Conservation (phyloP, 2,329 filamentous ascomycete species). For the Atkinsonella texensis region DNA sequence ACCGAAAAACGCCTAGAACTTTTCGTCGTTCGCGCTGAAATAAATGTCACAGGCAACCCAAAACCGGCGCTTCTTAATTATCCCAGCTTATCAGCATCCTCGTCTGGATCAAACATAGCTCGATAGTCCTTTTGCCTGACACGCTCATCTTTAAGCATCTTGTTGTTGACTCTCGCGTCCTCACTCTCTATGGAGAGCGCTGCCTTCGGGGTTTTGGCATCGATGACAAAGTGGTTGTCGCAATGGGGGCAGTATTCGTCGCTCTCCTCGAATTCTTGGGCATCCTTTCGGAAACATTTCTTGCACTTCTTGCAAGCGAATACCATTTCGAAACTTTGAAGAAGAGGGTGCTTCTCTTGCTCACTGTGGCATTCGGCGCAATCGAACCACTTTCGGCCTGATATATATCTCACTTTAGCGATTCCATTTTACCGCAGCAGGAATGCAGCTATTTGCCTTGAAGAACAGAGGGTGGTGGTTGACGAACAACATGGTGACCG, state of each 20-base stretch:
- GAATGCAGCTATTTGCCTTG: not conserved
- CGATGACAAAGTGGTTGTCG: constrained; percentile 95
- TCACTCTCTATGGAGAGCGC: constrained; percentile 81
- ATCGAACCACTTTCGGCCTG: constrained; percentile 96
- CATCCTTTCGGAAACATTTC: constrained; percentile 94
- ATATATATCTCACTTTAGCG: not conserved
- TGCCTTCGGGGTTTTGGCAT: constrained; percentile 74
- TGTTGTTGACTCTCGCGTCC: constrained; percentile 71
- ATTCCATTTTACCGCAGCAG: not conserved
- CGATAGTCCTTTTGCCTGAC: constrained; percentile 46
- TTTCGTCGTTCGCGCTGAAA: constrained; percentile 3
- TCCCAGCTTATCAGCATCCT: constrained; percentile 64
- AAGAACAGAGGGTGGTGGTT: not conserved
- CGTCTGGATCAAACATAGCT: constrained; percentile 65
- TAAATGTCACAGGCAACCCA: not conserved
- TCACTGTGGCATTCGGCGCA: constrained; percentile 91
- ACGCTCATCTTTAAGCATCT: constrained; percentile 90
- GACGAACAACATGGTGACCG: constrained; percentile 84
- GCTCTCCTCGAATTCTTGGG: constrained; percentile 82
- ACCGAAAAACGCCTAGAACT: constrained; percentile 18
- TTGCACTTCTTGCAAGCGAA: constrained; percentile 99
- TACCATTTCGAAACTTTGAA: constrained; percentile 73
- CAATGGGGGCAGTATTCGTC: constrained; percentile 99
- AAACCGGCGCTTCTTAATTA: constrained; percentile 26
- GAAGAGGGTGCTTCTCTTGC: constrained; percentile 61